phyloP scores from a whole-genome alignment of 2,329 filamentous ascomycete species.

The Coniosporium uncinatum region DNA sequence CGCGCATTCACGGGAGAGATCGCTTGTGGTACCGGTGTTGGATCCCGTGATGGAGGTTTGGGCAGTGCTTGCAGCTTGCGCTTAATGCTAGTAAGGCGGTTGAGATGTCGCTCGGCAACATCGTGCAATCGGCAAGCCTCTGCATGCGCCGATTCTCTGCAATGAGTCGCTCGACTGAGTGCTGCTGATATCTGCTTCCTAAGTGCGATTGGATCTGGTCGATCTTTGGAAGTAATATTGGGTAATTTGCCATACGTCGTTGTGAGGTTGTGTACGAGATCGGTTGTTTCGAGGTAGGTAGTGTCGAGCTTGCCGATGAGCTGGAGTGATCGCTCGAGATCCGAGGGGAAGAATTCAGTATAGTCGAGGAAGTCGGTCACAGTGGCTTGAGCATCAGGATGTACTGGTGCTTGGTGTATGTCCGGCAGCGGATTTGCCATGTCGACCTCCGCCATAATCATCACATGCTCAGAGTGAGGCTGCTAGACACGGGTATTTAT shows the following conservation, averaged over 20 bases:
- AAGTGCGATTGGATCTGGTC: conserved; percentile 44
- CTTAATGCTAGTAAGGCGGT: conserved; percentile 51
- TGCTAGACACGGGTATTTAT: too few relatives aligned
- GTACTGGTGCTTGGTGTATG: conserved; percentile 29
- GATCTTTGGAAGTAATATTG: conserved; percentile 33
- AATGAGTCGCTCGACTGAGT: conserved; percentile 46
- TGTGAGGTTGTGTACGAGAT: conserved; percentile 40
- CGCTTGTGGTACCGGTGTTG: conserved; percentile 41
- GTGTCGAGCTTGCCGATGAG: conserved; percentile 49
- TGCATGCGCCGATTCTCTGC: conserved; percentile 48
- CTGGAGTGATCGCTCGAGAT: conserved; percentile 56
- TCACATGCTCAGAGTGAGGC: too few relatives aligned
- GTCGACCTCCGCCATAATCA: not conserved
- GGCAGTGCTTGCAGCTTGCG: conserved; percentile 57
- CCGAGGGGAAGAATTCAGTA: conserved; percentile 63
- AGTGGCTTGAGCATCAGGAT: conserved; percentile 60
- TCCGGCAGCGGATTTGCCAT: not conserved
- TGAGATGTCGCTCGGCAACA: conserved; percentile 50
- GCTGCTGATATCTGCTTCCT: conserved; percentile 51
- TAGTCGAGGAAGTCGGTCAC: conserved; percentile 65
- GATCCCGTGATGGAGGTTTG: conserved; percentile 53
- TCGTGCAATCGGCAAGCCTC: conserved; percentile 52
- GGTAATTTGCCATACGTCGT: conserved; percentile 44
- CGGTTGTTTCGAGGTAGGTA: conserved; percentile 33
- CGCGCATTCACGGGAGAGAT: conserved; percentile 34